Evolutionary conservation across 2,329 filamentous ascomycete species (phyloP), one percentile per base, ranked within the genome.

Genomic region (Aspergillus awamori): DNA sequence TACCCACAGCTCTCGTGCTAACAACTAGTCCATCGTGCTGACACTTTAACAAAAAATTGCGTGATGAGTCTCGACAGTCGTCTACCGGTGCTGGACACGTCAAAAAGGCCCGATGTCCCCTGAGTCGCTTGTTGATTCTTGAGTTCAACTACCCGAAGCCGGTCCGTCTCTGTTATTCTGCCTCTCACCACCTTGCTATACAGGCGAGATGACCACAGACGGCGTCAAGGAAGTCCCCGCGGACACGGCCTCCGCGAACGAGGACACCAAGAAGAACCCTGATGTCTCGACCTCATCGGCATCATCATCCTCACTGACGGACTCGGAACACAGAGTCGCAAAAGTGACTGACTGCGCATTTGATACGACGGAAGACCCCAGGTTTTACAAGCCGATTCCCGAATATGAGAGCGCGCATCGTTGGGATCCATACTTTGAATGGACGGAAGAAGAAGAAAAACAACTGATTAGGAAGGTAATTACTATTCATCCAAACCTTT

Each of bases 361-460:
- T 57, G 76, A 77, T 38, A 66, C 71, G 1, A 70, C 70, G 0
- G 75, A 76, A 49, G 75, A 76, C 43, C 67, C 71, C 1, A 68
- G 73, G 6, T 74, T 69, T 53, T 78, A 78, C 57, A 78, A 76
- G 54, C 76, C 76, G 4, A 77, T 78, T 38, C 67, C 72, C 2
- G 66, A 70, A 30, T 79, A 86, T 67, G 81, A 83, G 69, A 80
- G 81, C 11, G 71, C 77, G 39, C 80, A 82, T 68, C 77, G 79
- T 10, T 83, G 80, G 74, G 81, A 83, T 59, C 80, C 80, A 0
- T 72, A 77, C 0, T 76, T 79, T 49, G 76, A 79, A 47, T 82
- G 80, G 80, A 73, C 72, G 0, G 70, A 77, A 28, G 65, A 71
- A n/a, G 79, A 81, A 63, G 79, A 82, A 67, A 78, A 76, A 61